Base-by-base conservation (phyloP, 768 basidiomycete genomes). In the Podaxis sp. region DNA sequence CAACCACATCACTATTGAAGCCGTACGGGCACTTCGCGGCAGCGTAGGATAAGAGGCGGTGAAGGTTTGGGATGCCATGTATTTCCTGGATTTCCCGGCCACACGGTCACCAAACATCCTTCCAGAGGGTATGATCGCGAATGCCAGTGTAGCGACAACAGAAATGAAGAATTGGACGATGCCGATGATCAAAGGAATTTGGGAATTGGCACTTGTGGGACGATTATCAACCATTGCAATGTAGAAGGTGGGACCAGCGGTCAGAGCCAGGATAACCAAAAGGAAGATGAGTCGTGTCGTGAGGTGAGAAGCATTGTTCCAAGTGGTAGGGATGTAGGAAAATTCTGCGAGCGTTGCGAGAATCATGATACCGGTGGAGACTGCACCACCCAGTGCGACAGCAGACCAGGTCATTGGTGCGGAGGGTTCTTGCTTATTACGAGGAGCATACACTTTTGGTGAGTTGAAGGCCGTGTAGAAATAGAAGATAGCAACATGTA, bases 101-200 rank as follows among this genome's bases (percentile, higher is more conserved):
- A 99, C 97, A 64, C 96, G 89, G 72, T 99, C 97, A 44, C 97
- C 97, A 73, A 99, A 99, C 93, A 99, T 96, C 55, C 96, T 86
- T 4, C 96, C 97, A 0, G 95, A 96, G 0, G 97, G 97, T 64
- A 99, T 85, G 70, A 95, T 79, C 58, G 88, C 88, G 76, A 99
- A 99, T 0, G 86, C 80, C 61, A 94, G 56, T 30, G 95, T 95
- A 53, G 87, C 91, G 20, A 90, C 79, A 52, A 93, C 87, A 13
- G 96, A 94, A 64, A 98, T 83, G 74, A 88, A 92, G 80, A 99
- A 98, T 69, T 99, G 96, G 30, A 94, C 94, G 65, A 97, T 89
- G 70, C 85, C 93, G 70, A 99, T 77, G 75, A 98, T 97, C 64
- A 96, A 85, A 3, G 97, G 92, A 38, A 96, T 79, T 20, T 62